Conservation (phyloP, 108 stramenopile species). For the Nitzschia inconspicua region DNA sequence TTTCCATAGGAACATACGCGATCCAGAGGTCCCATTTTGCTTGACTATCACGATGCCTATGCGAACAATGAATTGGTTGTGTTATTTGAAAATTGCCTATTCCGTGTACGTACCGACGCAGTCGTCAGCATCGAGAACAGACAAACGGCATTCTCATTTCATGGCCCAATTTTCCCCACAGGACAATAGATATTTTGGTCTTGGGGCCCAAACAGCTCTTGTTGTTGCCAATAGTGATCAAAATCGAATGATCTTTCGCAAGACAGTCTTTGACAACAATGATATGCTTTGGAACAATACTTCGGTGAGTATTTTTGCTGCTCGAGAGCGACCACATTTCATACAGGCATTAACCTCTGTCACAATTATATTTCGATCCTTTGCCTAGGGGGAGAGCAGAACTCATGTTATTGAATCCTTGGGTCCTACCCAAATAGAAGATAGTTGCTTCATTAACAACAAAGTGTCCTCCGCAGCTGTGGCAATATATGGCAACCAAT, state of each 20-base stretch:
- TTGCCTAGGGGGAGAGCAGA: not conserved
- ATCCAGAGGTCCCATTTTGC: constrained; percentile 17
- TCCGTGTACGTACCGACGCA: not conserved
- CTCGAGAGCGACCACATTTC: too few relatives aligned
- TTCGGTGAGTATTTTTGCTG: too few relatives aligned
- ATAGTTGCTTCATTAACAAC: constrained; percentile 35
- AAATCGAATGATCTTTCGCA: constrained; percentile 17
- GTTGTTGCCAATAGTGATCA: constrained; percentile 27
- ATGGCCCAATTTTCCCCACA: too few relatives aligned
- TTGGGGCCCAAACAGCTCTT: constrained; percentile 27
- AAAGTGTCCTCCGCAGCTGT: constrained; percentile 22
- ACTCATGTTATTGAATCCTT: constrained; percentile 25
- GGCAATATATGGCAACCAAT: constrained; percentile 27
- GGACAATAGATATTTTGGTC: constrained; percentile 20
- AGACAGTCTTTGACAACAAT: constrained; percentile 22
- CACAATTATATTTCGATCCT: too few relatives aligned
- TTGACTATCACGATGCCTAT: constrained; percentile 27
- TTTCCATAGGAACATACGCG: constrained; percentile 12
- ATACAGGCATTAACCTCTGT: too few relatives aligned
- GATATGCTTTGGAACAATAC: constrained; percentile 26
- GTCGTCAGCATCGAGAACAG: too few relatives aligned
- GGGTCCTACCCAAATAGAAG: constrained; percentile 21
- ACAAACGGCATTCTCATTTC: too few relatives aligned
- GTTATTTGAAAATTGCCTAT: constrained; percentile 21
- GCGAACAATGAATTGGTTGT: constrained; percentile 6